These are phyloP conservation scores for Ceratocystis eucalypticola DNA, from an alignment of 2,329 filamentous ascomycete genomes.

Conservation along the genomic window DNA sequence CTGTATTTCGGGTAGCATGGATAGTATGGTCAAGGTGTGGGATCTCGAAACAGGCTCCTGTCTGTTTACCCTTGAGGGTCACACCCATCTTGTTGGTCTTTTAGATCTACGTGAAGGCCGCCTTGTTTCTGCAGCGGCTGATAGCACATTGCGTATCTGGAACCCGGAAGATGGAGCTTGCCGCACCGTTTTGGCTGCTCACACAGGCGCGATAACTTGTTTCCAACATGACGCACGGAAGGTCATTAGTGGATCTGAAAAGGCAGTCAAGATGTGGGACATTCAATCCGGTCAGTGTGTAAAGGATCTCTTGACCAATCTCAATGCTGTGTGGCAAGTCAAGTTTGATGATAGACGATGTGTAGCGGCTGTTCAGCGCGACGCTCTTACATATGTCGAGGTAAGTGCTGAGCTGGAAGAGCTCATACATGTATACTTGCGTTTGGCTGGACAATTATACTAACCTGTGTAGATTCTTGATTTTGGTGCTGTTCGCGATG, in stretches of 20 bases:
- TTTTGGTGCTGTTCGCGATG: slow-evolving; percentile 87
- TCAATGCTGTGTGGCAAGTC: slow-evolving; percentile 98
- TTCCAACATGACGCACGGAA: slow-evolving; percentile 97
- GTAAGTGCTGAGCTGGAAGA: slow-evolving; percentile 37
- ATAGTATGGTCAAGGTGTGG: slow-evolving; percentile 96
- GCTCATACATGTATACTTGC: slow-evolving; percentile 12
- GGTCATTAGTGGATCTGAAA: slow-evolving; percentile 89
- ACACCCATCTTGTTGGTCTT: slow-evolving; percentile 80
- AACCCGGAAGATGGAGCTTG: slow-evolving; percentile 87
- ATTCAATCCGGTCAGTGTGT: slow-evolving; percentile 83
- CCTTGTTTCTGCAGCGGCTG: slow-evolving; percentile 86
- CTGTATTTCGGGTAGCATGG: slow-evolving; percentile 97
- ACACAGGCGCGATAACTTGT: slow-evolving; percentile 94
- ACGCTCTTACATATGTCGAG: slow-evolving; percentile 88
- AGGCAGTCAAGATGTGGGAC: slow-evolving; percentile 98
- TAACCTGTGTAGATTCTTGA: slow-evolving; percentile 62
- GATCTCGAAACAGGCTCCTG: slow-evolving; percentile 75
- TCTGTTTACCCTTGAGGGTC: slow-evolving; percentile 81
- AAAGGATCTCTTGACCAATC: slow-evolving; percentile 79
- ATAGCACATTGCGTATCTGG: slow-evolving; percentile 93
- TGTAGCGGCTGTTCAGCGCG: slow-evolving; percentile 89
- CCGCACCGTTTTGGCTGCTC: slow-evolving; percentile 77
- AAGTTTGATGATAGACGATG: slow-evolving; percentile 92
- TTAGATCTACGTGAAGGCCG: slow-evolving; percentile 80
- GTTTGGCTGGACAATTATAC: slow-evolving; percentile 25